Base-by-base conservation (phyloP, 2,329 filamentous ascomycete species). In the Shiraia bambusicola region DNA sequence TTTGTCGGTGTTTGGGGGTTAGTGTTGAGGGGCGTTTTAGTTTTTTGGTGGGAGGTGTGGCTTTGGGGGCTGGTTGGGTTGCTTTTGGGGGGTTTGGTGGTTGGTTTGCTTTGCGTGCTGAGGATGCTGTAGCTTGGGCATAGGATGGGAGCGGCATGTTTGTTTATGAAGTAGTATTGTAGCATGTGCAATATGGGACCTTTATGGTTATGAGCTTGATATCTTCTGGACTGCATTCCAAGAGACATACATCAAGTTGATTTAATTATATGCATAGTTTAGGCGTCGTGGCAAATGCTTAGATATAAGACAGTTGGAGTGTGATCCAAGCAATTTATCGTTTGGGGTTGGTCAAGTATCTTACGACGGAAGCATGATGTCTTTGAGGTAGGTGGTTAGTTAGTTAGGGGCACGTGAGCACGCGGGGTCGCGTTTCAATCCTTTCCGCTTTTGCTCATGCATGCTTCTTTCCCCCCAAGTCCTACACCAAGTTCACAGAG, bases 391-490 rank as follows among this genome's bases (percentile, higher is more conserved):
- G 28, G 10, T 44, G 34, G 26, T 27, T 30, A 27, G 16, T n/a
- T n/a, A n/a, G 15, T 27, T 29, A 10, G 10, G 8, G 14, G 27
- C 47, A 49, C 48, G 50, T 58, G 56, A 53, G 19, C 40, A 28
- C 57, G 59, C 38, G 46, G 45, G 38, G 37, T 44, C 58, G 57
- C 48, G 50, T 45, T 43, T 46, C 49, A 37, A 45, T 42, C 33
- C 40, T 37, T 49, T 40, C 48, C 39, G 14, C 15, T 37, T 32
- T 42, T 34, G 35, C 27, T 40, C 37, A 42, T 37, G 32, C 30
- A 29, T 41, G 32, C 39, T 45, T 43, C 34, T 27, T n/a, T n/a
- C 39, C 28, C 29, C 43, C 28, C 45, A 33, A 36, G 29, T 42
- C 17, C 40, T 43, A 40, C 47, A 38, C 24, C 31, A 39, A 43